Evolutionary conservation across 1,284 basidiomycete species (phyloP).

Genomic region (Heterobasidion parviporum): DNA sequence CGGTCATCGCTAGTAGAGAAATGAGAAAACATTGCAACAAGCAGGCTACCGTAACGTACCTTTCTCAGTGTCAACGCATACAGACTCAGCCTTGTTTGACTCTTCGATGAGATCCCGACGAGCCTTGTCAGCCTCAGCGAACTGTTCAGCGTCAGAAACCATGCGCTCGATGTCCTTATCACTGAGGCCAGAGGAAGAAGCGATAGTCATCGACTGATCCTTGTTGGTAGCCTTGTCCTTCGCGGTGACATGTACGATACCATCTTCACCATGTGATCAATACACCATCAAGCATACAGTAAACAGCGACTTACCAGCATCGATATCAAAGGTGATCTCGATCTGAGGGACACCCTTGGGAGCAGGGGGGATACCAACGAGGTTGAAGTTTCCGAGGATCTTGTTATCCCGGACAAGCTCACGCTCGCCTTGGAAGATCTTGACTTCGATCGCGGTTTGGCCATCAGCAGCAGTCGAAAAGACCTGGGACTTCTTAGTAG

Average conservation of each 20-base stretch:
- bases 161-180: constrained; percentile 98
- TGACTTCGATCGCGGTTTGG: constrained; percentile 95
- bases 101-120: constrained; percentile 91
- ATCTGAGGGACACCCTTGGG: constrained; percentile 98
- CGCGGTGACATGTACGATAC: constrained; percentile 95
- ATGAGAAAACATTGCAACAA: no score
- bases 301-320: constrained; percentile 59
- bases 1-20: constrained; percentile 66
- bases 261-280: constrained; percentile 36
- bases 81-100: constrained; percentile 94
- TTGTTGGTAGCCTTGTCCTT: constrained; percentile 97
- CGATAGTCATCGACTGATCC: constrained; percentile 97
- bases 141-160: constrained; percentile 92
- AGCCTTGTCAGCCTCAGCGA: constrained; percentile 86
- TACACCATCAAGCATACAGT: background rate
- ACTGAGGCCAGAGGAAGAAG: constrained; percentile 92
- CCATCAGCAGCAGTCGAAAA: constrained; percentile 98
- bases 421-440: constrained; percentile 98
- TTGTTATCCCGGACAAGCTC: constrained; percentile 98
- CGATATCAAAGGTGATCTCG: constrained; percentile 98
- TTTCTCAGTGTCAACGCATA: constrained; percentile 95
- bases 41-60: constrained; percentile 31
- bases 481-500: constrained; percentile 98
- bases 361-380: constrained; percentile 94
- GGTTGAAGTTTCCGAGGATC: constrained; percentile 98